These are phyloP conservation scores for Saccharomyces hybrid DNA, from an alignment of 1,139 yeast genomes.

Conservation along the genomic window DNA sequence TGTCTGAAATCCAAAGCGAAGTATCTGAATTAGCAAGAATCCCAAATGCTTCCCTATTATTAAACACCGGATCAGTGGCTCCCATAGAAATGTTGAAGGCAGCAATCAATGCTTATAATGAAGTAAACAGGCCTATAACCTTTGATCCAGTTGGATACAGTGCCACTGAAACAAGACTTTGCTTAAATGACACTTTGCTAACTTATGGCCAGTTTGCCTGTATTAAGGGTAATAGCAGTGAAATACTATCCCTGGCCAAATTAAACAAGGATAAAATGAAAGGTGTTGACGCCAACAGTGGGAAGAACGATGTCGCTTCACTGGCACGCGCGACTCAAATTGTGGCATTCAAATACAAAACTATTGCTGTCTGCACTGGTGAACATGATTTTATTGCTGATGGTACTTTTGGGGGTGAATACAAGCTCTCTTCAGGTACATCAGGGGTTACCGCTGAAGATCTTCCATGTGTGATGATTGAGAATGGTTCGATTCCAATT, in stretches of 20 bases:
- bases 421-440: slow-evolving; percentile 16
- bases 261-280: slow-evolving; percentile 43
- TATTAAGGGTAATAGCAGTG: slow-evolving; percentile 86
- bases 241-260: slow-evolving; percentile 47
- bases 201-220: slow-evolving; percentile 56
- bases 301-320: slow-evolving; percentile 26
- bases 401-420: slow-evolving; percentile 31
- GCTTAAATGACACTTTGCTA: slow-evolving; percentile 43
- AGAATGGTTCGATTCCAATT: slow-evolving; percentile 55
- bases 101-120: slow-evolving; percentile 58
- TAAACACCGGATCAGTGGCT: slow-evolving; percentile 66
- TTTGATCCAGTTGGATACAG: slow-evolving; percentile 96
- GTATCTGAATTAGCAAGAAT: slow-evolving; percentile 55
- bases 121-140: slow-evolving; percentile 51
- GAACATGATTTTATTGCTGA: slow-evolving; percentile 42
- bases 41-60: slow-evolving; percentile 48
- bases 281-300: slow-evolving; percentile 63
- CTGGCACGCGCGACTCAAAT: slow-evolving; percentile 38
- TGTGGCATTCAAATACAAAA: slow-evolving; percentile 48
- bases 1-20: slow-evolving; percentile 75
- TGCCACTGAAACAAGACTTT: slow-evolving; percentile 56
- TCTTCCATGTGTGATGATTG: slow-evolving; percentile 27
- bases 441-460: slow-evolving; percentile 23
- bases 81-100: slow-evolving; percentile 44
- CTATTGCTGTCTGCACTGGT: slow-evolving; percentile 73